Conservation (phyloP, 805 yeast genomes). For the Lipomyces oligophaga region DNA sequence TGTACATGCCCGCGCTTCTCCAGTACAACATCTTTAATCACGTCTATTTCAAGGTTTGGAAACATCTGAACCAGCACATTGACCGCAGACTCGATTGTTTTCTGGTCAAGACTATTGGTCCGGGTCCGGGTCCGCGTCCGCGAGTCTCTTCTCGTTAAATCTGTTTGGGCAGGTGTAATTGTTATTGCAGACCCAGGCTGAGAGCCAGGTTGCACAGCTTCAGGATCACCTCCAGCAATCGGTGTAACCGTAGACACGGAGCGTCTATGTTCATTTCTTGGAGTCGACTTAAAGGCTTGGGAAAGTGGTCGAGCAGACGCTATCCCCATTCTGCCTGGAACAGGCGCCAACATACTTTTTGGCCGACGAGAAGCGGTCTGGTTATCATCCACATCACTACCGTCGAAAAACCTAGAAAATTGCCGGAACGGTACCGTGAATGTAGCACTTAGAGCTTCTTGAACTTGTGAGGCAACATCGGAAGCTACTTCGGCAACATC, state of each 20-base stretch:
- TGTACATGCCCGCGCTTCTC: conserved; percentile 67
- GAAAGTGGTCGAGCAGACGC: neutral
- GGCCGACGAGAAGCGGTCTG: conserved; percentile 11
- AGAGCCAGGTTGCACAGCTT: neutral
- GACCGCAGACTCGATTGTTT: conserved; percentile 43
- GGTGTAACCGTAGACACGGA: neutral
- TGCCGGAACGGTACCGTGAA: conserved; percentile 48
- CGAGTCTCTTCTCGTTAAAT: neutral
- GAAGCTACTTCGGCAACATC: conserved; percentile 19
- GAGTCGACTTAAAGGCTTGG: neutral
- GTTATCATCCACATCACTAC: conserved; percentile 28
- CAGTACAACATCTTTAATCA: conserved; percentile 65
- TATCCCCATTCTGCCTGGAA: neutral
- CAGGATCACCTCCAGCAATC: neutral
- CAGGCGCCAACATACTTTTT: neutral
- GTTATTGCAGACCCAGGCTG: neutral
- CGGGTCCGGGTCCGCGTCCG: conserved; percentile 1
- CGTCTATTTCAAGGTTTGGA: conserved; percentile 64
- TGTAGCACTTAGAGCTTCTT: conserved; percentile 33
- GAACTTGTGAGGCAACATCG: conserved; percentile 27
- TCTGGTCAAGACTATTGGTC: conserved; percentile 23
- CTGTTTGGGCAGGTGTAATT: neutral
- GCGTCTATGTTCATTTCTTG: neutral
- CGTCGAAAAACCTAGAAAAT: conserved; percentile 39
- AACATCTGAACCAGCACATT: conserved; percentile 62